Evolutionary conservation across 2,329 filamentous ascomycete genomes (phyloP).

Genomic region (Cordyceps sp.): DNA sequence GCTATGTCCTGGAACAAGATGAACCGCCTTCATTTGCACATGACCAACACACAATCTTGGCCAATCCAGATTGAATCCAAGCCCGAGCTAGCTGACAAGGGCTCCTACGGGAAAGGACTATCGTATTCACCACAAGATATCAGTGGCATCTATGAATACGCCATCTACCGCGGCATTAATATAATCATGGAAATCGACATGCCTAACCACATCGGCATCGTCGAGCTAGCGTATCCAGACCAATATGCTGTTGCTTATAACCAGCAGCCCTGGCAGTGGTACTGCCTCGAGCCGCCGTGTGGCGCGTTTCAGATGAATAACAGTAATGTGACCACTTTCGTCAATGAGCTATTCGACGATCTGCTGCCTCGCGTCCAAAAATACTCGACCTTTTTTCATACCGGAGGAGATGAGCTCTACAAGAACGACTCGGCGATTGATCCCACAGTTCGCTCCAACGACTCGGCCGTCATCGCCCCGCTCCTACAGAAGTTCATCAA

Average conservation of each 20-base stretch:
- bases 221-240: constrained; percentile 31
- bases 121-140: constrained; percentile 54
- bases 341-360: constrained; percentile 59
- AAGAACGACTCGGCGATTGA: constrained; percentile 49
- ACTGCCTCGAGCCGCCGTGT: constrained; percentile 47
- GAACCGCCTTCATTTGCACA: constrained; percentile 67
- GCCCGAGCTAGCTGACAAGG: constrained; percentile 51
- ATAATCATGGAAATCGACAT: constrained; percentile 46
- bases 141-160: constrained; percentile 52
- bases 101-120: constrained; percentile 53
- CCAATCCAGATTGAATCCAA: constrained; percentile 64
- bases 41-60: constrained; percentile 75
- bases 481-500: constrained; percentile 66
- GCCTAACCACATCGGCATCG: constrained; percentile 40
- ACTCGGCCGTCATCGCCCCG: constrained; percentile 47
- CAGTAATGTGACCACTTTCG: constrained; percentile 49
- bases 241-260: constrained; percentile 35
- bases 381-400: constrained; percentile 65
- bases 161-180: constrained; percentile 42
- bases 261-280: constrained; percentile 36
- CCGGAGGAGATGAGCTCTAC: constrained; percentile 79
- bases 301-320: constrained; percentile 65
- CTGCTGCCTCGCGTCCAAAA: constrained; percentile 54
- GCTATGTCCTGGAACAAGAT: constrained; percentile 65
- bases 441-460: constrained; percentile 51